phyloP scores from a whole-genome alignment of 2,329 filamentous ascomycete species.

The Fusarium globosum region DNA sequence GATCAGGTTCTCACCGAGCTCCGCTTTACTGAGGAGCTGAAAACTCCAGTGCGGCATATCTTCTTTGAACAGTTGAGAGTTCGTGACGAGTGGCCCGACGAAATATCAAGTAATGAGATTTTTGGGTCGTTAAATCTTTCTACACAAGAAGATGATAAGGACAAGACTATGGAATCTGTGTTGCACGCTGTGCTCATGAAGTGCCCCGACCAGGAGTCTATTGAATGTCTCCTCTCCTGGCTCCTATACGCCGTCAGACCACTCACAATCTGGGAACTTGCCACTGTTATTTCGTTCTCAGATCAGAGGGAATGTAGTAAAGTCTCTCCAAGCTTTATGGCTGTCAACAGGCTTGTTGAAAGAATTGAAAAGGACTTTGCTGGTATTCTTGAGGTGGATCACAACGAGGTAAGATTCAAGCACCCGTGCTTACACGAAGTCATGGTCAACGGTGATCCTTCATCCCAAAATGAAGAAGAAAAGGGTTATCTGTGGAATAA shows the following conservation, averaged over 20 bases:
- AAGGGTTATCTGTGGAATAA: not conserved
- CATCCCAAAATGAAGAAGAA: fast-evolving
- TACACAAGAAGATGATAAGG: no score
- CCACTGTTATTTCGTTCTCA: not conserved
- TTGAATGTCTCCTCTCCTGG: not conserved
- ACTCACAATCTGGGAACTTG: slow-evolving; percentile 9
- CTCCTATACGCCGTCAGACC: slow-evolving; percentile 7
- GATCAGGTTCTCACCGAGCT: no score
- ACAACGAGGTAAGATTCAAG: slow-evolving; percentile 3
- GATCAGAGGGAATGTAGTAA: fast-evolving
- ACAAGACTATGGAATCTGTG: no score
- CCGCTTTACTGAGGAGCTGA: not conserved
- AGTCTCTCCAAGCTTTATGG: not conserved
- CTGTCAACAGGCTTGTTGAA: not conserved
- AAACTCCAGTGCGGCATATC: no score
- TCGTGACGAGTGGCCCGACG: no score
- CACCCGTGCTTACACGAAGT: not conserved
- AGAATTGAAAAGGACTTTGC: not conserved
- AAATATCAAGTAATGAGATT: no score
- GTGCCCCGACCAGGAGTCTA: not conserved
- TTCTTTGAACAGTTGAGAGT: no score
- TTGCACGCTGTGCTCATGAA: no score
- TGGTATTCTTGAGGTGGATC: not conserved
- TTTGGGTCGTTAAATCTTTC: no score
- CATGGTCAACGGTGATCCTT: not conserved